A percentile compares a stretch with the other conserved stretches of the same genome.
Evolutionary conservation across 495 filamentous ascomycete species (phyloP).

Genomic region (Sporormia fimetaria): DNA sequence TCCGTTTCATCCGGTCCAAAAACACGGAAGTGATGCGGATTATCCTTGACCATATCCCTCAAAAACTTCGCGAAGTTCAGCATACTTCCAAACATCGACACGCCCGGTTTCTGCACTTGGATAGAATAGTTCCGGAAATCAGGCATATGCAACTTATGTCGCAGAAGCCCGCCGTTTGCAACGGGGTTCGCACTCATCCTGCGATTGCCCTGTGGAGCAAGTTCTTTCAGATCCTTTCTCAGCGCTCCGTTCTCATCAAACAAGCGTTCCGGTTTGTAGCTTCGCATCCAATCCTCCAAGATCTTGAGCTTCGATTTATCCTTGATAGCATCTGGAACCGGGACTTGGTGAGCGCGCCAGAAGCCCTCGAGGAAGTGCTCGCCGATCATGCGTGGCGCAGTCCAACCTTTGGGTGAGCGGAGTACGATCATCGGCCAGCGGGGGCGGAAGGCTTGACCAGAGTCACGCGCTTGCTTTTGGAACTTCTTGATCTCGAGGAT

Average conservation of each 20-base stretch:
- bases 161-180: slow-evolving; percentile 53
- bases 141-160: slow-evolving; percentile 50
- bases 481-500: slow-evolving; percentile 52
- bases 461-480: slow-evolving; percentile 56
- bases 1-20: slow-evolving; percentile 69
- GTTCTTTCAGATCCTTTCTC: slow-evolving; percentile 45
- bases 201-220: slow-evolving; percentile 48
- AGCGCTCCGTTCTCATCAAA: slow-evolving; percentile 50
- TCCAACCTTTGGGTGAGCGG: slow-evolving; percentile 64
- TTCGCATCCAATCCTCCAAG: slow-evolving; percentile 59
- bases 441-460: slow-evolving; percentile 51
- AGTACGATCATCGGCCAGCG: slow-evolving; percentile 65
- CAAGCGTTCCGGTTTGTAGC: slow-evolving; percentile 54
- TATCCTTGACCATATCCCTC: slow-evolving; percentile 48
- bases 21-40: slow-evolving; percentile 53
- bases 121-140: slow-evolving; percentile 54
- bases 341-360: slow-evolving; percentile 64
- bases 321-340: slow-evolving; percentile 50
- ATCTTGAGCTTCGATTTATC: slow-evolving; percentile 50
- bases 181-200: slow-evolving; percentile 66
- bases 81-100: slow-evolving; percentile 45
- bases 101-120: slow-evolving; percentile 42
- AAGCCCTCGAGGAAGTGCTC: slow-evolving; percentile 55
- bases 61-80: slow-evolving; percentile 51
- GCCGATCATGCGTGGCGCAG: slow-evolving; percentile 52